phyloP scores from a whole-genome alignment of 306 rosid genomes.

The Ceratonia siliqua region DNA sequence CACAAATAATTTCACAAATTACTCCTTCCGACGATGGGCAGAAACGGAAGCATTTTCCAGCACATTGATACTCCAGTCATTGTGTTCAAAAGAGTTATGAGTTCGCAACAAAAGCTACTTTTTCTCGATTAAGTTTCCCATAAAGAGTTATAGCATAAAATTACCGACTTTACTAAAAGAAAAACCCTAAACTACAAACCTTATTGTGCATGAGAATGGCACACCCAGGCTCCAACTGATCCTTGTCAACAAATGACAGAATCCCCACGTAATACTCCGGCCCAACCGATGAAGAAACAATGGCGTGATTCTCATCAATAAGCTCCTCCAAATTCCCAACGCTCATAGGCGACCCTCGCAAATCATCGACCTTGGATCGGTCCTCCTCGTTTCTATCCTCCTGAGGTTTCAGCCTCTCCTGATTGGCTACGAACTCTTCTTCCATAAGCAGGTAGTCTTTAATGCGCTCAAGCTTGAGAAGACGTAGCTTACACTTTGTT shows the following conservation, averaged over 20 bases:
- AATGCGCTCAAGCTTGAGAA: slow-evolving; percentile 87
- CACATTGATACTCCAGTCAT: neutral
- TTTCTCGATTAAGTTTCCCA: neutral
- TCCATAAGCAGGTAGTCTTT: slow-evolving; percentile 94
- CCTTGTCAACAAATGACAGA: slow-evolving; percentile 92
- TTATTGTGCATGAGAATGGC: slow-evolving; percentile 96
- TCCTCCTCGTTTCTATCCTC: slow-evolving; percentile 99
- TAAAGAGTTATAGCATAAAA: neutral
- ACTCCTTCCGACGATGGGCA: neutral
- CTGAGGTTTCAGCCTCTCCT: slow-evolving; percentile 92
- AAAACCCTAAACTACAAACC: slow-evolving; percentile 41
- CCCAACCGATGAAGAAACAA: slow-evolving; percentile 95
- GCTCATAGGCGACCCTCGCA: slow-evolving; percentile 96
- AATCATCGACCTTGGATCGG: slow-evolving; percentile 96
- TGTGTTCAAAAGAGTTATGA: neutral
- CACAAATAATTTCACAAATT: neutral
- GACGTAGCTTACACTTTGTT: slow-evolving; percentile 85
- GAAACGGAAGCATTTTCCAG: neutral
- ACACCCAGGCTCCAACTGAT: slow-evolving; percentile 96
- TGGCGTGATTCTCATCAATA: slow-evolving; percentile 95
- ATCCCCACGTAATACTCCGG: slow-evolving; percentile 96
- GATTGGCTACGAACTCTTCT: slow-evolving; percentile 93
- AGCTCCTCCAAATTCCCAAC: slow-evolving; percentile 93
- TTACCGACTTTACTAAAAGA: neutral
- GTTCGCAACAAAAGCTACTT: neutral